Base-by-base conservation (phyloP, 225 moss, liverwort and hornwort species). In the Marchantia polymorpha region DNA sequence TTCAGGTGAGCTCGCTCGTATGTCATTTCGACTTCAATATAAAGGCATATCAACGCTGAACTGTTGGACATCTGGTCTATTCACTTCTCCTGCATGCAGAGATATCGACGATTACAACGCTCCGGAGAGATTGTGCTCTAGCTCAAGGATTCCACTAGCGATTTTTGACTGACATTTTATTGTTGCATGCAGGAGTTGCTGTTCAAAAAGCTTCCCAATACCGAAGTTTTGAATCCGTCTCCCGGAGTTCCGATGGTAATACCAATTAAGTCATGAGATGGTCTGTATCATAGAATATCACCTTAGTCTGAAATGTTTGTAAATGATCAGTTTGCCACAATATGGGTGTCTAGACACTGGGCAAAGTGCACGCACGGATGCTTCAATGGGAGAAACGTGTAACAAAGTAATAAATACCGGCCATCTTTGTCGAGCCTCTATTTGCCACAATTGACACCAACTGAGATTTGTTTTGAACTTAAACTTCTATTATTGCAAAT, bases 161-260 rank as follows among this genome's bases (percentile, higher is more conserved):
- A n/a, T 30, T 58, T 39, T 58, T 75, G 30, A 73, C 10, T 56
- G 16, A 6, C 9, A 17, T 16, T 58, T 53, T n/a, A 12, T 19
- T 31, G 0, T 59, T 29, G 15, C 25, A 10, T 2, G 26, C 81
- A 97, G 97, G 84, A 89, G 74, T 74, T 97, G 81, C 81, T 97
- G 47, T 27, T 73, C 53, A 89, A 86, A 79, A 87, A 87, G 64
- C 81, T 90, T 61, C 90, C 94, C 19, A 59, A 69, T 25, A 90
- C 90, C 22, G 54, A 86, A 83, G 86, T 97, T 47, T 74, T 97
- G 86, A 87, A 92, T 77, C 97, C 97, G 0, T 65, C 64, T 49
- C 88, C 93, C 52, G 97, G 94, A 69, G 77, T 86, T n/a, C 86
- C 94, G 0, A 8, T 97, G 31, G 75, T 88, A 74, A 84, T 97